Evolutionary conservation across 2,329 filamentous ascomycete species (phyloP), one percentile per base, ranked within the genome.

Genomic region (Tolypocladium tundrense): DNA sequence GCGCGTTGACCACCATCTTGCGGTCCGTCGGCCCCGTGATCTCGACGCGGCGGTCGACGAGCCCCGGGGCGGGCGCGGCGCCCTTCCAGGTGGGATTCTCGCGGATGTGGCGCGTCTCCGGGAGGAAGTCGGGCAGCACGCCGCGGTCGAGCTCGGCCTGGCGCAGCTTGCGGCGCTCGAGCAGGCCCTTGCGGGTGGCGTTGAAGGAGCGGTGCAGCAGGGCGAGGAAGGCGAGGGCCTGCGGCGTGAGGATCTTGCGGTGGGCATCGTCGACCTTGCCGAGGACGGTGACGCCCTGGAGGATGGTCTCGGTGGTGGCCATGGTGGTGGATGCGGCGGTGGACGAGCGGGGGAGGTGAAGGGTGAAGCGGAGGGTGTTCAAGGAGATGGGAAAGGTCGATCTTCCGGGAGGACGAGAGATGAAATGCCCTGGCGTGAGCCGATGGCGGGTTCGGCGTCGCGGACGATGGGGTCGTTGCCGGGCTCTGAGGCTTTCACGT

Each of bases 1-100:
- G 72, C 11, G 94, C 94, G 73, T 99, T 99, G 62, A 97, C 90
- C 53, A 97, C 91, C 94, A 99, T 99, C 83, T 97, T 99, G 65
- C 94, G 84, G 76, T 97, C 94, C 8, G 92, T 97, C 1, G 94
- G 94, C 10, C 94, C 94, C 6, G 94, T 99, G 69, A 97, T 99
- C 79, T 99, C 94, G 39, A 97, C 90, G 61, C 94, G 86, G 64
- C 94, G 88, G 78, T 99, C 94, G 51, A 96, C 86, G 58, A 97
- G 83, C 59, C 94, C 94, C 0, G 94, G 93, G 9, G 93, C 94
- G 21, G 94, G 94, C 55, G 88, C 84, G 50, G 94, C 91, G 61
- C 91, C 94, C 77, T 85, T 94, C 94, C 94, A 99, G 67, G 91
- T 86, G 72, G 89, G 84, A 75, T 96, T 90, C 67, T 97, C 92